These are phyloP conservation scores for Phaeosphaeriaceae sp. DNA, from an alignment of 2,329 filamentous ascomycete genomes.

Conservation along the genomic window DNA sequence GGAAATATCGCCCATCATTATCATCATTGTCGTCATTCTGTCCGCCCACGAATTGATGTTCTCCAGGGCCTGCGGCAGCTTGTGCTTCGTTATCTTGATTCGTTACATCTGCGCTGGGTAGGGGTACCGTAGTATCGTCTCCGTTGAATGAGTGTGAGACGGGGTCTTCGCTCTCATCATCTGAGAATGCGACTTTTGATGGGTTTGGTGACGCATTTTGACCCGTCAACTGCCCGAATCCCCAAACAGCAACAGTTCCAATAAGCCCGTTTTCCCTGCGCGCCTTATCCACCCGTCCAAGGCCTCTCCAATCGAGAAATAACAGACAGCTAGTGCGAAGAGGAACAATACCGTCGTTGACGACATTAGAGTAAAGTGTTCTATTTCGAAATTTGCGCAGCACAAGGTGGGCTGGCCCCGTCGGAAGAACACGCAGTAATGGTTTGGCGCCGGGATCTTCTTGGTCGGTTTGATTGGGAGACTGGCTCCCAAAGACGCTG, in stretches of 20 bases:
- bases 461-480: slow-evolving; percentile 59
- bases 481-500: slow-evolving; percentile 73
- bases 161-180: slow-evolving; percentile 35
- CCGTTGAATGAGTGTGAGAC: slow-evolving; percentile 43
- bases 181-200: slow-evolving; percentile 42
- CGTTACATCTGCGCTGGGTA: slow-evolving; percentile 70
- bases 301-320: slow-evolving; percentile 94
- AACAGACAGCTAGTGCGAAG: slow-evolving; percentile 93
- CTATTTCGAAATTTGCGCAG: slow-evolving; percentile 87
- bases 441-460: slow-evolving; percentile 85
- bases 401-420: slow-evolving; percentile 86
- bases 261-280: slow-evolving; percentile 89
- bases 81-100: slow-evolving; percentile 67
- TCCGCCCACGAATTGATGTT: slow-evolving; percentile 40
- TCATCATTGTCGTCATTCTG: slow-evolving; percentile 27
- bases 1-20: slow-evolving; percentile 28
- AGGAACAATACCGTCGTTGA: slow-evolving; percentile 97
- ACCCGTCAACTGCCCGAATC: slow-evolving; percentile 89
- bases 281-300: slow-evolving; percentile 93
- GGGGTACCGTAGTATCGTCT: slow-evolving; percentile 66
- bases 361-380: slow-evolving; percentile 94
- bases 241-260: slow-evolving; percentile 90
- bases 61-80: slow-evolving; percentile 47
- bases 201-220: slow-evolving; percentile 68
- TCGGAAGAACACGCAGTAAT: slow-evolving; percentile 84